Percentiles rank a stretch among this genome's conserved stretches.
phyloP scores from a whole-genome alignment of 345 rosid genomes.

The Gynandropsis gynandra region DNA sequence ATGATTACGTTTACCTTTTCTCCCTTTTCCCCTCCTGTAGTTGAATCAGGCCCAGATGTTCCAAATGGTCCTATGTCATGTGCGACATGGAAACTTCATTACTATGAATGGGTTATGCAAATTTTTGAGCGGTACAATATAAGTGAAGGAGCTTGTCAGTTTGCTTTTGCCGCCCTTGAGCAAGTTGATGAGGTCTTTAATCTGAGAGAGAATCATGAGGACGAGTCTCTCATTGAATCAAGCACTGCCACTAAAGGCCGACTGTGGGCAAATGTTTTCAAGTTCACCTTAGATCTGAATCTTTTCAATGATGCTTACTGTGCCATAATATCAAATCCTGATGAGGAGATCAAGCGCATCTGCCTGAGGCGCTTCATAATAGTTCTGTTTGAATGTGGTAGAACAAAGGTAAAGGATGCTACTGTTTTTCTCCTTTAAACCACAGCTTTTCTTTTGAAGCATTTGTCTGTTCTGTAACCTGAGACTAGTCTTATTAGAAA shows the following conservation, averaged over 20 bases:
- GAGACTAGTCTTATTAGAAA: neutral
- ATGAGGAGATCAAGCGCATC: conserved; percentile 88
- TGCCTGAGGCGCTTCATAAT: conserved; percentile 90
- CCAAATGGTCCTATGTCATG: conserved; percentile 48
- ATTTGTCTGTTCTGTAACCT: neutral
- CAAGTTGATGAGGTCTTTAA: conserved; percentile 83
- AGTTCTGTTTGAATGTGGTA: conserved; percentile 79
- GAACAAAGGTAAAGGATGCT: conserved; percentile 54
- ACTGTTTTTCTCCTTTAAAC: conserved; percentile 16
- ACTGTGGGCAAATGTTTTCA: conserved; percentile 94
- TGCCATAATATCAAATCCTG: conserved; percentile 95
- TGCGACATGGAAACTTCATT: conserved; percentile 86
- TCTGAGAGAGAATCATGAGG: conserved; percentile 27
- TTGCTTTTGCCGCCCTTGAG: conserved; percentile 97
- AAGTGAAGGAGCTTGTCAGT: conserved; percentile 88
- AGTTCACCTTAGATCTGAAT: conserved; percentile 82
- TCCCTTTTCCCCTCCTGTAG: conserved; percentile 11
- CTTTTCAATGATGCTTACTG: conserved; percentile 87
- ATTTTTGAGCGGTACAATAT: conserved; percentile 81
- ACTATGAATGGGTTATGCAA: conserved; percentile 98
- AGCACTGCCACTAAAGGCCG: conserved; percentile 58
- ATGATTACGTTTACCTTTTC: neutral
- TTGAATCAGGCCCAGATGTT: conserved; percentile 26
- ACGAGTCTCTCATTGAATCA: conserved; percentile 40
- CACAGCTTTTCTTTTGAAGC: conserved; percentile 7